Conservation (phyloP, 2,329 filamentous ascomycete species). For the Corniculantispora saksenae region DNA sequence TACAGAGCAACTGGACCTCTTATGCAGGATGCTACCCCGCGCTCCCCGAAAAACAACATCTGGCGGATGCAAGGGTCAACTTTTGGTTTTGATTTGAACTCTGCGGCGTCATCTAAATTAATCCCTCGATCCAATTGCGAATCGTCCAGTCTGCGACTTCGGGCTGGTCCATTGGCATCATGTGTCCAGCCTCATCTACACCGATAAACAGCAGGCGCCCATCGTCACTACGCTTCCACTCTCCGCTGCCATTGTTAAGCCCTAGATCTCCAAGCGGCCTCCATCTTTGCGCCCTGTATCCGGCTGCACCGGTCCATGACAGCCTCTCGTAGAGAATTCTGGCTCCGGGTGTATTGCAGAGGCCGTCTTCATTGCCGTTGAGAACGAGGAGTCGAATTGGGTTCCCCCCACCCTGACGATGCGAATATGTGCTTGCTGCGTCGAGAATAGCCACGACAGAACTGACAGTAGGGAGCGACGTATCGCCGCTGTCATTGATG, state of each 20-base stretch:
- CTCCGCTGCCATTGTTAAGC: conserved; percentile 8
- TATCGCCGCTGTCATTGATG: conserved; percentile 7
- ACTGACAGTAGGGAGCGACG: conserved; percentile 7
- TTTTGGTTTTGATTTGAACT: too few species aligned
- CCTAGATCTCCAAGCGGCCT: too few species aligned
- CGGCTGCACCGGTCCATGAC: conserved; percentile 33
- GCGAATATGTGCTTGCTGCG: conserved; percentile 6
- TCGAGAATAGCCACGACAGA: conserved; percentile 22
- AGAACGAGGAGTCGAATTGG: conserved; percentile 25
- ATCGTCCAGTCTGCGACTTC: too few species aligned
- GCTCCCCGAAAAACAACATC: too few species aligned
- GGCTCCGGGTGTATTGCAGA: conserved; percentile 27
- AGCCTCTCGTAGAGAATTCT: conserved; percentile 42
- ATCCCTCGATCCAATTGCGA: too few species aligned
- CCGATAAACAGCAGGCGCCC: conserved; percentile 26
- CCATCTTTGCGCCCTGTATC: conserved; percentile 18
- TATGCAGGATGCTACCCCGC: too few species aligned
- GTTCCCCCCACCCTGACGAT: background rate
- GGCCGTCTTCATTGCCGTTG: conserved; percentile 26
- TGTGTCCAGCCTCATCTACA: conserved; percentile 24
- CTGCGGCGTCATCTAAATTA: too few species aligned
- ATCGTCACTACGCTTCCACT: conserved; percentile 21
- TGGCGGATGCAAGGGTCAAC: too few species aligned
- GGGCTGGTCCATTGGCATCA: too few species aligned
- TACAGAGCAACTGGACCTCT: too few species aligned